Conservation (phyloP, 441 rosid genomes). For the Metrosideros polymorpha region DNA sequence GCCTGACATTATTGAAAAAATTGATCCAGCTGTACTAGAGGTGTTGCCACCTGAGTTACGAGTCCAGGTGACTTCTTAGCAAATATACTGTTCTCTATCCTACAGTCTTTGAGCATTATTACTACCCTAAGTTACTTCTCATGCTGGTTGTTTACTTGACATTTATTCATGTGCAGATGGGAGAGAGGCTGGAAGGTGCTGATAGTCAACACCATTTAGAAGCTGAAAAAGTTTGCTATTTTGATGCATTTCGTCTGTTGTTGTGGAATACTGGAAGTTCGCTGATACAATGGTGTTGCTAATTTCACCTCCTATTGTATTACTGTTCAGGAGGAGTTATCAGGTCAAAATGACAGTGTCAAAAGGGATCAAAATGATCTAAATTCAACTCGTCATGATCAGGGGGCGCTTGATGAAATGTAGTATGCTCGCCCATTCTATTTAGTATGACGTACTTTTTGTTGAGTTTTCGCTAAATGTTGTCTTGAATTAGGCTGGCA, state of each 20-base stretch:
- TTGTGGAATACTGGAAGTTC: neutral
- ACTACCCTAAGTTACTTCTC: neutral
- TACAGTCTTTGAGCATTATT: neutral
- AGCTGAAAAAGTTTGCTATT: neutral
- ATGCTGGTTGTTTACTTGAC: neutral
- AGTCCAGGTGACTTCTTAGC: neutral
- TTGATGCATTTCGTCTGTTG: neutral
- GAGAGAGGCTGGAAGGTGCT: neutral
- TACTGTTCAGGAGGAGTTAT: neutral
- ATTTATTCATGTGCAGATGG: neutral
- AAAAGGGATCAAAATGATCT: neutral
- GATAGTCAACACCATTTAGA: neutral
- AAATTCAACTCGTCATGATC: neutral
- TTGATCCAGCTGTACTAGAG: neutral
- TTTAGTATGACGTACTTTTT: neutral
- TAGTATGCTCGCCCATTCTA: neutral
- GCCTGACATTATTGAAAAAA: neutral
- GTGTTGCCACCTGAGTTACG: conserved; percentile 1
- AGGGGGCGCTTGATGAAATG: conserved; percentile 10
- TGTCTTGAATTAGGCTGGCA: conserved; percentile 2
- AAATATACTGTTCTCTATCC: neutral
- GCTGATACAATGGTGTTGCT: neutral
- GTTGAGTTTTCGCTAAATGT: neutral
- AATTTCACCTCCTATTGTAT: neutral
- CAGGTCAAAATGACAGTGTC: neutral